Conservation (phyloP, 257 asterid species). For the Solanum etuberosum region DNA sequence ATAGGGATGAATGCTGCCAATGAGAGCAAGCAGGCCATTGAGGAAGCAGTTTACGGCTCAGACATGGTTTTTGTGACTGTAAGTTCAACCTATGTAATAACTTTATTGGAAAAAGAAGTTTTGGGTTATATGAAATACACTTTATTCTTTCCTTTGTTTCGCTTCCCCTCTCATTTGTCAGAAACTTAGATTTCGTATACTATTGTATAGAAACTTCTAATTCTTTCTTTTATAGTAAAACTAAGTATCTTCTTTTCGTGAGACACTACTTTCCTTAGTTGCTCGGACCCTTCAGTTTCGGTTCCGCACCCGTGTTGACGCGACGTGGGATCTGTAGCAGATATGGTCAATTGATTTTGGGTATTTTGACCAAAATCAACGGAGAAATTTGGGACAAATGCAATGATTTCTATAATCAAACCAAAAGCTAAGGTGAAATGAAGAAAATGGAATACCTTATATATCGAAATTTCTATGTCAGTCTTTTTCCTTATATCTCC, state of each 20-base stretch:
- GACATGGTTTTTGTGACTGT: conserved; percentile 53
- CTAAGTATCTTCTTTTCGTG: background rate
- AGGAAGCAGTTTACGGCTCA: conserved; percentile 54
- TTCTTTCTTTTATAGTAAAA: background rate
- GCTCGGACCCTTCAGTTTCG: background rate
- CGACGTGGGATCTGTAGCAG: background rate
- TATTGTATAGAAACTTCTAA: background rate
- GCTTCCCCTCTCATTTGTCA: background rate
- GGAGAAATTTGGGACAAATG: background rate
- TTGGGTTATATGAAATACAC: background rate
- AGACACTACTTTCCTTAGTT: background rate
- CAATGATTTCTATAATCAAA: background rate
- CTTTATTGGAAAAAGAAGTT: background rate
- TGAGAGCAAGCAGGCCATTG: conserved; percentile 78
- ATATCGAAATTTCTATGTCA: background rate
- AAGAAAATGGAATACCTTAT: background rate
- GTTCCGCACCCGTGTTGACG: background rate
- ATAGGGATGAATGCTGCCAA: conserved; percentile 89
- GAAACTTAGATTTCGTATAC: background rate
- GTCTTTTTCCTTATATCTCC: background rate
- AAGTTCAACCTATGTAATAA: conserved; percentile 2
- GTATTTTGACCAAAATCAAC: background rate
- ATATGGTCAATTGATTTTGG: background rate
- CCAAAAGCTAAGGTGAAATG: background rate
- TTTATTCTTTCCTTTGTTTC: background rate